Base-by-base conservation (phyloP, 164 flowering plant species). In the Protea cynaroides region DNA sequence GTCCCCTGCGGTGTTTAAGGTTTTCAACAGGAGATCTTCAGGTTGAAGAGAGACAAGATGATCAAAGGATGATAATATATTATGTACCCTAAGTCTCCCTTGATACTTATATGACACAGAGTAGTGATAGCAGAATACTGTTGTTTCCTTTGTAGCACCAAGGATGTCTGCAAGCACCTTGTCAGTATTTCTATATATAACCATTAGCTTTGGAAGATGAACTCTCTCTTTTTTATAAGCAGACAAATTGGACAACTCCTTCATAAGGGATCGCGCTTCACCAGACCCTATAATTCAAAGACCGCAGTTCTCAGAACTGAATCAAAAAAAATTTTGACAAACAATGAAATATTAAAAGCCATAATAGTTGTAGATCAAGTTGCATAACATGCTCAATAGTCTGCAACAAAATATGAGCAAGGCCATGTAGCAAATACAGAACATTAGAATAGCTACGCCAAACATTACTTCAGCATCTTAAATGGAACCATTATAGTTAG, bases 251-350 rank as follows among this genome's bases (percentile, higher is more conserved):
- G 82, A 64, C 29, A 94, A 25, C 55, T 85, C 87, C 66, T 69
- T 86, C 95, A 82, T 86, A n/a, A 94, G 86, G 13, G 92, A 70
- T 57, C 91, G 84, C 47, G 93, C 76, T 67, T 91, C 95, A 21
- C 98, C 98, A 53, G 76, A 89, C 98, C 98, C 98, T 94, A 78
- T 21, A 34, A 17, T 22, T 43, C 14, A 70, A 59, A 34, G 17
- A 56, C 12, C 19, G 38, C 49, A 29, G 7, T 49, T 22, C 55
- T 65, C 65, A 69, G 50, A 57, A 36, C 5, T 46, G 34, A 18
- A 61, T 46, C 9, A 52, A 58, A 1, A 12, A 2, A 2, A 25
- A 44, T n/a, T 25, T 65, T 25, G 4, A 10, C 14, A 40, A 40
- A 40, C 8, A 40, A 40, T 40, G 46, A 12, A 40, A 40, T 40